Conservation (phyloP, 2,329 filamentous ascomycete genomes). For the Knoxdaviesia proteae region DNA sequence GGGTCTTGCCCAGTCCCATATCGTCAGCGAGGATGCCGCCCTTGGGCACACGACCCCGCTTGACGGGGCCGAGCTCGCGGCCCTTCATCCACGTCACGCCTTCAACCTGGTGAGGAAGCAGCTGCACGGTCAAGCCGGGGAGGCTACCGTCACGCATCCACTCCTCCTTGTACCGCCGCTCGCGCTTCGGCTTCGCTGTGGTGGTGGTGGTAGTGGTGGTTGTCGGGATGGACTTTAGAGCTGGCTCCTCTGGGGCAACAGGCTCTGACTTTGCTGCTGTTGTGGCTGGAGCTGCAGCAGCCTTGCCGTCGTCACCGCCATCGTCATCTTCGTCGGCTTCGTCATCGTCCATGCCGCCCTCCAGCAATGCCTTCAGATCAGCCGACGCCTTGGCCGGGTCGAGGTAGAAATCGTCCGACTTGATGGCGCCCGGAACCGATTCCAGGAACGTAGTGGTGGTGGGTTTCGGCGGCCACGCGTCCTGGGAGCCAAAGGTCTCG, state of each 20-base stretch:
- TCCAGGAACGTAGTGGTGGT: slow-evolving; percentile 13
- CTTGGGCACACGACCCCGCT: slow-evolving; percentile 63
- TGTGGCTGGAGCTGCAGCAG: background rate
- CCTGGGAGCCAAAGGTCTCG: slow-evolving; percentile 3
- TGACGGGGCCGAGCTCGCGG: slow-evolving; percentile 70
- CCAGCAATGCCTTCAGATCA: slow-evolving; percentile 63
- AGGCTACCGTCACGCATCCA: slow-evolving; percentile 20
- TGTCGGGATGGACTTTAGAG: too few relatives aligned
- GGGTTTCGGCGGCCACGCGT: slow-evolving; percentile 6
- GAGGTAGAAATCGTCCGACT: slow-evolving; percentile 36
- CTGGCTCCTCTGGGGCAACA: too few relatives aligned
- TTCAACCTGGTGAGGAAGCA: slow-evolving; percentile 85
- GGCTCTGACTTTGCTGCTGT: background rate
- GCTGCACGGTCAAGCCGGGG: slow-evolving; percentile 66
- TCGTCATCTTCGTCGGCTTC: slow-evolving; percentile 31
- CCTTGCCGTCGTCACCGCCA: slow-evolving; percentile 2
- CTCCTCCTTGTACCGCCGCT: background rate
- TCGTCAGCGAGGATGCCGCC: slow-evolving; percentile 93
- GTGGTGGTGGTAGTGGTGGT: background rate
- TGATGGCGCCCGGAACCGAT: slow-evolving; percentile 1
- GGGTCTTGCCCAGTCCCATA: slow-evolving; percentile 91
- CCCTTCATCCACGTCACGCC: slow-evolving; percentile 91
- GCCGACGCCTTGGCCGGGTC: slow-evolving; percentile 52
- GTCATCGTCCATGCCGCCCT: slow-evolving; percentile 60
- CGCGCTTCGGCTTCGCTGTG: background rate